A percentile compares a stretch with the other conserved stretches of the same genome.
phyloP scores from a whole-genome alignment of 1,284 basidiomycete species.

The Rhodotorula sp. region DNA sequence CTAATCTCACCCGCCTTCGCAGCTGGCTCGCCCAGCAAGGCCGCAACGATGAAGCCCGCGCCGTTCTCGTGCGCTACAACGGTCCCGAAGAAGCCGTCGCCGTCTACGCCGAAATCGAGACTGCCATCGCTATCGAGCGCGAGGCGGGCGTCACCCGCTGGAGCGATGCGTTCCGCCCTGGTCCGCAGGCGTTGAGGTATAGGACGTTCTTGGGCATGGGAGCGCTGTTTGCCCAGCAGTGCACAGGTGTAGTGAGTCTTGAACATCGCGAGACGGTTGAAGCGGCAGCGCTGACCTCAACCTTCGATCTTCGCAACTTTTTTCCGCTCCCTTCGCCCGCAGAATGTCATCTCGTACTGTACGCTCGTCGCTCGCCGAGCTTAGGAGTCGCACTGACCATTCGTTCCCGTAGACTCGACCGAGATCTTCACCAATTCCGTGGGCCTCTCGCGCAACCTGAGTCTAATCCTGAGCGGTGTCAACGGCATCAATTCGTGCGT shows the following conservation, averaged over 20 bases:
- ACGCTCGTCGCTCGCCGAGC: not conserved
- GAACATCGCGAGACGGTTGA: too few species aligned
- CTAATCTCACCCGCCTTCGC: not conserved
- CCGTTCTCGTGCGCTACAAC: conserved; percentile 9
- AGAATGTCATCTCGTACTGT: conserved; percentile 2
- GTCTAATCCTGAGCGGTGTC: conserved; percentile 6
- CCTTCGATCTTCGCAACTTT: too few species aligned
- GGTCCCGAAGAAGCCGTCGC: not conserved
- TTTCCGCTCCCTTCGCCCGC: too few species aligned
- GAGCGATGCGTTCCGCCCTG: conserved; percentile 5
- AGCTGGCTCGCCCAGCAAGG: conserved; percentile 13
- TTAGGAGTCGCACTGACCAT: not conserved
- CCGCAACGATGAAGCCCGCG: not conserved
- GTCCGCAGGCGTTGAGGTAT: conserved; percentile 5
- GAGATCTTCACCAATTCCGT: conserved; percentile 6
- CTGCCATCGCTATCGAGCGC: conserved; percentile 7
- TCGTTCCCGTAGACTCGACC: not conserved
- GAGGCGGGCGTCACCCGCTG: conserved; percentile 1
- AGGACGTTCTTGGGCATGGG: conserved; percentile 11
- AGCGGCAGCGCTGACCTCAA: too few species aligned
- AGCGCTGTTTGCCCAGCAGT: not conserved
- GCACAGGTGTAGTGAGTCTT: not conserved
- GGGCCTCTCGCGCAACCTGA: conserved; percentile 6
- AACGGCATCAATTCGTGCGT: conserved; percentile 12
- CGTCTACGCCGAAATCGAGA: conserved; percentile 10